These are phyloP conservation scores for Penicillium psychrosexuale DNA, from an alignment of 2,329 filamentous ascomycete genomes.

Conservation along the genomic window DNA sequence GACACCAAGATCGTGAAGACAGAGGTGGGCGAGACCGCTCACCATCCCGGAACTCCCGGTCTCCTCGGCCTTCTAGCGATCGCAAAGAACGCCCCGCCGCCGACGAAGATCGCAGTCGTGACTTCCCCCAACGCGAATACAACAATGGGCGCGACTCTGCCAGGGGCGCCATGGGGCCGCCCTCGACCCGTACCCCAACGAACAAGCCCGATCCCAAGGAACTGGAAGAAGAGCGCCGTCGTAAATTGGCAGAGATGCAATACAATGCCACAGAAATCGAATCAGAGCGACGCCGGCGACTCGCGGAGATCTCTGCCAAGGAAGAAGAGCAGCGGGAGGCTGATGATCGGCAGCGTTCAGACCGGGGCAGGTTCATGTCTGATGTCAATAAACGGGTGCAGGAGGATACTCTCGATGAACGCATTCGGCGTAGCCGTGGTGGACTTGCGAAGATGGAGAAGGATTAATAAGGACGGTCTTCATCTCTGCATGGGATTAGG, in stretches of 20 bases:
- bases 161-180: conserved; percentile 15
- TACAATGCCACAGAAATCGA: conserved; percentile 68
- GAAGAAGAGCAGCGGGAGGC: conserved; percentile 64
- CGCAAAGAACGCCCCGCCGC: conserved; percentile 8
- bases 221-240: conserved; percentile 32
- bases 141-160: conserved; percentile 18
- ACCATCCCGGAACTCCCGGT: conserved; percentile 24
- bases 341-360: conserved; percentile 54
- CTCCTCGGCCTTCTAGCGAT: conserved; percentile 18
- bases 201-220: conserved; percentile 24
- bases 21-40: conserved; percentile 23
- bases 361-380: conserved; percentile 35
- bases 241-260: conserved; percentile 70
- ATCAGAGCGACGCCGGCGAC: conserved; percentile 63
- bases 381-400: conserved; percentile 33
- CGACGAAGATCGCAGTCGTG: conserved; percentile 18
- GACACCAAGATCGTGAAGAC: conserved; percentile 24
- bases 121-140: conserved; percentile 22
- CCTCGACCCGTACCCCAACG: conserved; percentile 9
- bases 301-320: conserved; percentile 63
- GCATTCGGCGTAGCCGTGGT: conserved; percentile 34
- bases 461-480: conserved; percentile 12
- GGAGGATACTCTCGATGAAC: conserved; percentile 37
- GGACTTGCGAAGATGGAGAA: conserved; percentile 32
- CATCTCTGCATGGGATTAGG: neutral